These are phyloP conservation scores for Flagelloscypha sp. DNA, from an alignment of 768 basidiomycete genomes.

Conservation along the genomic window DNA sequence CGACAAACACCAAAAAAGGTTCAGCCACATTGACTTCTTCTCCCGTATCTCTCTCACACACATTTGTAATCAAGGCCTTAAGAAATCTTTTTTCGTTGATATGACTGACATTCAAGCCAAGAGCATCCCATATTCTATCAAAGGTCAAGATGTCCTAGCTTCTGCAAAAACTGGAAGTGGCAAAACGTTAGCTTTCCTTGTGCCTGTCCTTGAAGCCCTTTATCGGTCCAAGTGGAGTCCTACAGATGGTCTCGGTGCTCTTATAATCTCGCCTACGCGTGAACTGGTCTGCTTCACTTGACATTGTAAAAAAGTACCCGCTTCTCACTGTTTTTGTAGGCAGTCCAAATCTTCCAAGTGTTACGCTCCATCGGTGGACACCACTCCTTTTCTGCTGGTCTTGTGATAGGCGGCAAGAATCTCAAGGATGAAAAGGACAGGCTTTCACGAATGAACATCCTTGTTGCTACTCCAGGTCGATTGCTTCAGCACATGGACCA, in stretches of 20 bases:
- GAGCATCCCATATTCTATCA: constrained; percentile 51
- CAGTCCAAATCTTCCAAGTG: constrained; percentile 97
- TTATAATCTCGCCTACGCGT: constrained; percentile 90
- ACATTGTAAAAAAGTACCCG: constrained; percentile 2
- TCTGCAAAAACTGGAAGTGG: constrained; percentile 68
- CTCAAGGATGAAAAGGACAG: constrained; percentile 88
- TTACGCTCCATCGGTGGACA: constrained; percentile 86
- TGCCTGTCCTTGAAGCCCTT: constrained; percentile 58
- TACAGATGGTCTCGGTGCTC: constrained; percentile 71
- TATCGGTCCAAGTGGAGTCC: constrained; percentile 65
- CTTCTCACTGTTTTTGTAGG: constrained; percentile 35
- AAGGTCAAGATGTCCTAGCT: constrained; percentile 58
- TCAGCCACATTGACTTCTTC: constrained; percentile 3
- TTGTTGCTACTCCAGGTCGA: constrained; percentile 95
- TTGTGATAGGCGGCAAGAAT: constrained; percentile 95
- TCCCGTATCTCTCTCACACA: not conserved
- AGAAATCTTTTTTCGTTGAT: constrained; percentile 75
- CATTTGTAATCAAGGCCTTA: constrained; percentile 49
- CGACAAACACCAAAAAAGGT: constrained; percentile 69
- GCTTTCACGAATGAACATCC: constrained; percentile 89
- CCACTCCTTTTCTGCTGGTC: constrained; percentile 87
- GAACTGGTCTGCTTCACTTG: constrained; percentile 60
- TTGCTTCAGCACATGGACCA: constrained; percentile 98
- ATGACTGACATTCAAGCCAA: constrained; percentile 77
- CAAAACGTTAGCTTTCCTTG: constrained; percentile 66